Evolutionary conservation across 106 monocot species (phyloP).

Genomic region (Acorus calamus): DNA sequence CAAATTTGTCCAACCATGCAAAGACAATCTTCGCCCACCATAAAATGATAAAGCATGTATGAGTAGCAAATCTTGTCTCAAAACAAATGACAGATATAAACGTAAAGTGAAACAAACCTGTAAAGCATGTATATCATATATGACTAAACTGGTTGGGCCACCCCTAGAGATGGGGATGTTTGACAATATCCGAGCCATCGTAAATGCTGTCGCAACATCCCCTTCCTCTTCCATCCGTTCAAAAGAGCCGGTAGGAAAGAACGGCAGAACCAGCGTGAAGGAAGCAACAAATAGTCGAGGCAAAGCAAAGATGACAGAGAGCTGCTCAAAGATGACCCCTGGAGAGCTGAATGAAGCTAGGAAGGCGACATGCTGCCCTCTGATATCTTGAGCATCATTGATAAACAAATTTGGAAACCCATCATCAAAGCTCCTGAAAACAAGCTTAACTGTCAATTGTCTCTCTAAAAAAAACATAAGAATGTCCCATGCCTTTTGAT

Average conservation of each 20-base stretch:
- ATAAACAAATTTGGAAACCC: conserved; percentile 97
- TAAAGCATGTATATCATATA: conserved; percentile 93
- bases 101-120: conserved; percentile 37
- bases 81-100: no score
- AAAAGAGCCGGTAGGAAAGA: conserved; percentile 95
- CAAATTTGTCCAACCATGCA: no score
- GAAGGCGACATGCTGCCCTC: conserved; percentile 95
- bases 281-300: conserved; percentile 89
- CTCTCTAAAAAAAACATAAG: neutral
- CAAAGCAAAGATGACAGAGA: conserved; percentile 91
- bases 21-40: no score
- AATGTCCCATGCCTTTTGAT: neutral
- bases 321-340: conserved; percentile 87
- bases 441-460: neutral
- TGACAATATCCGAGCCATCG: conserved; percentile 87
- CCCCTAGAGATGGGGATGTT: conserved; percentile 91
- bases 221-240: conserved; percentile 98
- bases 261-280: conserved; percentile 85
- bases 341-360: conserved; percentile 91
- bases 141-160: conserved; percentile 88
- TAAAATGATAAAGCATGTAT: no score
- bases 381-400: conserved; percentile 81
- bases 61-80: no score
- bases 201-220: conserved; percentile 94
- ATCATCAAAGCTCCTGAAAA: conserved; percentile 81